Base-by-base conservation (phyloP, 2,329 filamentous ascomycete genomes). In the Aschersonia sp. region DNA sequence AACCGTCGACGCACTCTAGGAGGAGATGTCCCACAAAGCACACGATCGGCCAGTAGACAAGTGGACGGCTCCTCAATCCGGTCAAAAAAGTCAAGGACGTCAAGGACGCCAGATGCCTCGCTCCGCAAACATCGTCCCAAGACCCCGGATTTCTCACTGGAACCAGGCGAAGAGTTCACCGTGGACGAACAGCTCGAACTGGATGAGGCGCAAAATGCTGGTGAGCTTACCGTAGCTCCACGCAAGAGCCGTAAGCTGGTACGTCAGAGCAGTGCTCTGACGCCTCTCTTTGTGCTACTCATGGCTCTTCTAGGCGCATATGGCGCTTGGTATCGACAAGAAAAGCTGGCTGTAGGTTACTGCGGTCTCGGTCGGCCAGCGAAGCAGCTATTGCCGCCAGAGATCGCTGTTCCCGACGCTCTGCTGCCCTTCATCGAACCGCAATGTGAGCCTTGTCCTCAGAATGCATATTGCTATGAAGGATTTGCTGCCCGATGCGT, bases 301-400 rank as follows among this genome's bases (percentile, higher is more conserved):
- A 60, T 85, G 22, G 81, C 83, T 0, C 66, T 92, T 8, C 63
- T 92, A 6, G 76, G 76, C 33, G 79, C 83, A 1, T 87, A 94
- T 53, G 83, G 75, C 32, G 78, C 78, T 7, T 92, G 89, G 77
- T 98, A 89, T 69, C 76, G 90, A 45, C 87, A 95, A 60, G 92
- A 98, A 65, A 97, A 97, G 72, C 71, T 95, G n/a, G 84, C 87
- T 12, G 87, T 97, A 22, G 92, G 94, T 35, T 98, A 94, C 60
- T 98, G 92, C 61, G 88, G 89, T 10, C 76, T 94, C 47, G 92
- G 85, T 30, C 78, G 81, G 47, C 71, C 78, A 44, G 76, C 72
- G 2, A 69, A 66, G 33, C 59, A 69, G 53, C 59, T 79, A 32
- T 61, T 78, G 14, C 73, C 74, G 9, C 60, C 63, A 9, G 63